Conservation (phyloP, 2,329 filamentous ascomycete genomes). For the Epichloe baconii region DNA sequence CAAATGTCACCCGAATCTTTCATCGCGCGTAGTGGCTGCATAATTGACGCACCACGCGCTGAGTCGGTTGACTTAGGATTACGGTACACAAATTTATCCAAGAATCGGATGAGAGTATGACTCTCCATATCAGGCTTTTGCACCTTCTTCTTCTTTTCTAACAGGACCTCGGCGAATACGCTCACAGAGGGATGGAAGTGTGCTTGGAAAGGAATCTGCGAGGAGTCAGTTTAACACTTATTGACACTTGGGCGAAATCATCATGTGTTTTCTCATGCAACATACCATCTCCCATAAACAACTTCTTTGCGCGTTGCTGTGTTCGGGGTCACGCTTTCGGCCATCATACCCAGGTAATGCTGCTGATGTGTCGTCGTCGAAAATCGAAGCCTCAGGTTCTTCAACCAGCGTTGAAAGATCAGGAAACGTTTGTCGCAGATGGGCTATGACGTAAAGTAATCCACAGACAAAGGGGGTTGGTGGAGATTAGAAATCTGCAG, state of each 20-base stretch:
- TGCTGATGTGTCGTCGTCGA: slow-evolving; percentile 49
- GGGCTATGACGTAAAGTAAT: slow-evolving; percentile 76
- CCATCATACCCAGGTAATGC: slow-evolving; percentile 55
- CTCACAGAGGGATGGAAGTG: slow-evolving; percentile 93
- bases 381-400: slow-evolving; percentile 57
- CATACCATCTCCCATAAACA: slow-evolving; percentile 84
- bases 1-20: slow-evolving; percentile 42
- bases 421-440: slow-evolving; percentile 68
- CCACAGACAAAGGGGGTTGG: slow-evolving; percentile 89
- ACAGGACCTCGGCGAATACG: slow-evolving; percentile 62
- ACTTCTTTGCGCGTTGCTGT: slow-evolving; percentile 83
- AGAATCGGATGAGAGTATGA: slow-evolving; percentile 86
- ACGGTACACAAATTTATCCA: slow-evolving; percentile 97
- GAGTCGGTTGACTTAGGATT: slow-evolving; percentile 64
- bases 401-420: slow-evolving; percentile 66
- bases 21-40: slow-evolving; percentile 66
- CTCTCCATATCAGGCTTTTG: slow-evolving; percentile 83
- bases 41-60: slow-evolving; percentile 75
- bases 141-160: slow-evolving; percentile 57
- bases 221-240: background rate
- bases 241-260: background rate
- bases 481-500: slow-evolving; percentile 79
- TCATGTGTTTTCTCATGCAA: slow-evolving; percentile 4
- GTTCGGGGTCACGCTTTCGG: slow-evolving; percentile 79
- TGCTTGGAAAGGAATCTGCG: slow-evolving; percentile 25